Conservation (phyloP, 139 green algal species). For the Auxenochlorella protothecoides region DNA sequence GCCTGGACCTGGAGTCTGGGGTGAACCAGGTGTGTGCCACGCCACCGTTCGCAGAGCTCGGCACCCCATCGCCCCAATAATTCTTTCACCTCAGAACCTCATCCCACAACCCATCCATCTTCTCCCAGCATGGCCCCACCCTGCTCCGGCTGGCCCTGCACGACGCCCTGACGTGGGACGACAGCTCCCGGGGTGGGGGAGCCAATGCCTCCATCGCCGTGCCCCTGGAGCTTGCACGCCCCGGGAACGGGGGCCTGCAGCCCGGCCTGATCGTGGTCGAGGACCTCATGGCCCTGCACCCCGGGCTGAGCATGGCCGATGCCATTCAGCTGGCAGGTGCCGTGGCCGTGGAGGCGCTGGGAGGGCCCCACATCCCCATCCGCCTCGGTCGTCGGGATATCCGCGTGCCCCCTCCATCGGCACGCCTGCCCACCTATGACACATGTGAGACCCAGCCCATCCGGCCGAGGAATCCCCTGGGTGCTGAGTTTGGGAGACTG, state of each 20-base stretch:
- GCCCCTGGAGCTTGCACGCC: background rate
- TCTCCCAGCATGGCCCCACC: slow-evolving; percentile 1
- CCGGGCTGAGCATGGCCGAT: slow-evolving; percentile 11
- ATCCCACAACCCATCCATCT: too few relatives aligned
- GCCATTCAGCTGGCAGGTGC: slow-evolving; percentile 16
- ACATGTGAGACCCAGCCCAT: background rate
- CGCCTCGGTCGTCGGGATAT: slow-evolving; percentile 10
- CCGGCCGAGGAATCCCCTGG: too few relatives aligned
- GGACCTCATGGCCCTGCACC: slow-evolving; percentile 2
- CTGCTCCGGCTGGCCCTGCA: slow-evolving; percentile 21
- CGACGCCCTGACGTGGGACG: slow-evolving; percentile 20
- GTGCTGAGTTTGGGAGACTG: too few relatives aligned
- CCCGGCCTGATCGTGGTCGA: slow-evolving; percentile 3
- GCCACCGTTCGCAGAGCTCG: too few relatives aligned
- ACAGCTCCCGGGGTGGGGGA: slow-evolving; percentile 11
- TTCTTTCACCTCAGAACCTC: too few relatives aligned
- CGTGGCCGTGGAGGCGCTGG: slow-evolving; percentile 5
- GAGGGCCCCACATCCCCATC: slow-evolving; percentile 15
- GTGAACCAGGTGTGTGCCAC: too few relatives aligned
- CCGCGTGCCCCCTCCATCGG: slow-evolving; percentile 1
- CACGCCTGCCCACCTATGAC: slow-evolving; percentile 5
- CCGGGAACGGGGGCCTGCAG: slow-evolving; percentile 13
- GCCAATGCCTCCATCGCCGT: slow-evolving; percentile 18
- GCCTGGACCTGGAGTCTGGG: too few relatives aligned
- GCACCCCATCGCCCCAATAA: too few relatives aligned